phyloP scores from a whole-genome alignment of 2,329 filamentous ascomycete genomes.

The Monosporascus sp. region DNA sequence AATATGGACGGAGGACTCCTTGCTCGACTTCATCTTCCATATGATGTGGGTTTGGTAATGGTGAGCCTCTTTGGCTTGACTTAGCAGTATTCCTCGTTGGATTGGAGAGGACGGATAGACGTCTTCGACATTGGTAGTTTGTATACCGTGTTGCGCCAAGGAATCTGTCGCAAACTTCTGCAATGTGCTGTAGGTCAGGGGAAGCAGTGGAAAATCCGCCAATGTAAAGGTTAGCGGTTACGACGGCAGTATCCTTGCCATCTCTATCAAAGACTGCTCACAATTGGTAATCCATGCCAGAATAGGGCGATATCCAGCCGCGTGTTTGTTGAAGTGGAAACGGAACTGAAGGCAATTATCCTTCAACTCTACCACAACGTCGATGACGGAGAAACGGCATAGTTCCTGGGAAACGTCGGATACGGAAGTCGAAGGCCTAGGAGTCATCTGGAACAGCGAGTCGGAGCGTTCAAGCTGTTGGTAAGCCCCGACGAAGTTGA shows the following conservation, averaged over 20 bases:
- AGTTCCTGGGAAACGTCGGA: not conserved
- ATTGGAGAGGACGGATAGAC: constrained; percentile 10
- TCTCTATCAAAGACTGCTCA: not conserved
- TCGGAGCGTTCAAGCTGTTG: constrained; percentile 9
- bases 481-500: constrained; percentile 11
- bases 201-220: not conserved
- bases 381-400: not conserved
- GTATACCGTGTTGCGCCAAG: not conserved
- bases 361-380: not conserved
- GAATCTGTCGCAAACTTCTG: not conserved
- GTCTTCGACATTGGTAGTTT: not conserved
- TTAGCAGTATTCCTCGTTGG: constrained; percentile 9
- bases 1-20: not conserved
- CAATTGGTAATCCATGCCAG: not conserved
- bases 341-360: too few species aligned
- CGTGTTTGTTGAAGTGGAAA: too few species aligned
- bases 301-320: not conserved
- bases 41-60: not conserved
- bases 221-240: not conserved
- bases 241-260: not conserved
- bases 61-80: not conserved
- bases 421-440: too few species aligned
- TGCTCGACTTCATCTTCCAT: not conserved
- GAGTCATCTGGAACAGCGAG: not conserved
- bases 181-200: not conserved